Evolutionary conservation across 2,329 filamentous ascomycete species (phyloP), one percentile per base, ranked within the genome.

Genomic region (Fusarium bactridioides): DNA sequence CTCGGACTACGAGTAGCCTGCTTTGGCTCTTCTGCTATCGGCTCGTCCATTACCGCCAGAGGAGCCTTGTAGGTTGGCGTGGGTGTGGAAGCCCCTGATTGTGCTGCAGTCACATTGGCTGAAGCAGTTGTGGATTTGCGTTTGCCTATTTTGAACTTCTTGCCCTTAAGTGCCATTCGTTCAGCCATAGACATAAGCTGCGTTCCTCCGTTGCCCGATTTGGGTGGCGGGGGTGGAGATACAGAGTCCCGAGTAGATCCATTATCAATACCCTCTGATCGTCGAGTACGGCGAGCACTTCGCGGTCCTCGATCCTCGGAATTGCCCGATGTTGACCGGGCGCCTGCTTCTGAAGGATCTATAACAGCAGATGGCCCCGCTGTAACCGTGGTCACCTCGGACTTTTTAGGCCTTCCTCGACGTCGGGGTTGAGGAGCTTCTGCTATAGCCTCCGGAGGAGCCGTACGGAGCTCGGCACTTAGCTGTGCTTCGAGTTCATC

Each of bases 101-200:
- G 44, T 18, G 64, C 54, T 12, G 61, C 53, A 37, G 56, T 56
- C 41, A 61, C 61, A 43, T 47, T 61, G 12, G 57, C 48, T n/a
- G 64, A 54, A 12, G 37, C 41, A 18, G 37, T 53, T 19, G 45
- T 68, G 11, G 72, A 59, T 64, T 78, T 83, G 19, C 81, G 80
- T 61, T 79, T 79, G 27, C 82, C 80, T 48, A 89, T 89, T 78
- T 84, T 88, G 70, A 90, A 84, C 58, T 83, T 85, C 77, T 84
- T 89, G 16, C 87, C 88, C 57, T 80, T 83, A 5, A 88, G 80
- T 38, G 84, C 86, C 83, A 89, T 86, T n/a, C 87, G 84, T 73
- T 90, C 88, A 41, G 84, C 84, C 85, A 90, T 85, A 10, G 88
- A 89, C 81, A 90, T 81, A 53, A 86, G 83, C 16, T 81, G 78